phyloP scores from a whole-genome alignment of 2,329 filamentous ascomycete species.

The Talaromyces sp. region DNA sequence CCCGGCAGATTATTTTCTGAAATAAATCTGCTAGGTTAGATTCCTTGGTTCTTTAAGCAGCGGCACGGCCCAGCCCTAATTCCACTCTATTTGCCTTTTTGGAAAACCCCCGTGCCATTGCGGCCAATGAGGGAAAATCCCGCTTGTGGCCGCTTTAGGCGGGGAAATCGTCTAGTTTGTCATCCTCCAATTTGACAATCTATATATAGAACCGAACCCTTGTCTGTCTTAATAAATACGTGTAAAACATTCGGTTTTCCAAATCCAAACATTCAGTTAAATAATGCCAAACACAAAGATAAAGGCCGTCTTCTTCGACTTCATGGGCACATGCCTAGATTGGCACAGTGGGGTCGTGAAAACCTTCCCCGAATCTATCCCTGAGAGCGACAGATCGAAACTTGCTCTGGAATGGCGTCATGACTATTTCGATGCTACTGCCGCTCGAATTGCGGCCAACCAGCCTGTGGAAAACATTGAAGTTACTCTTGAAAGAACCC shows the following conservation, averaged over 20 bases:
- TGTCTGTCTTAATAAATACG: not conserved
- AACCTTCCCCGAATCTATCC: conserved; percentile 30
- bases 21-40: not conserved
- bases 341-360: conserved; percentile 44
- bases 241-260: not conserved
- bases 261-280: not conserved
- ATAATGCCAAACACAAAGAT: conserved; percentile 18
- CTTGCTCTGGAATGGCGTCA: conserved; percentile 11
- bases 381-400: conserved; percentile 24
- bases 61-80: not conserved
- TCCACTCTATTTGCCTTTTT: not conserved
- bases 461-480: conserved; percentile 35
- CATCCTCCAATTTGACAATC: not conserved
- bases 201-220: not conserved
- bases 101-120: not conserved
- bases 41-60: not conserved
- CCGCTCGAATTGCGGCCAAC: not conserved
- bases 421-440: conserved; percentile 9
- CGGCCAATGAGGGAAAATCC: not conserved
- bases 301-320: conserved; percentile 52
- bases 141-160: not conserved
- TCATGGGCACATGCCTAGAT: conserved; percentile 55
- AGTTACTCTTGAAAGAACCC: conserved; percentile 39
- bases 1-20: not conserved
- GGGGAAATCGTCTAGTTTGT: not conserved